Evolutionary conservation across 73 alveolate genomes (phyloP).

Genomic region (Paramecium biaurelia): DNA sequence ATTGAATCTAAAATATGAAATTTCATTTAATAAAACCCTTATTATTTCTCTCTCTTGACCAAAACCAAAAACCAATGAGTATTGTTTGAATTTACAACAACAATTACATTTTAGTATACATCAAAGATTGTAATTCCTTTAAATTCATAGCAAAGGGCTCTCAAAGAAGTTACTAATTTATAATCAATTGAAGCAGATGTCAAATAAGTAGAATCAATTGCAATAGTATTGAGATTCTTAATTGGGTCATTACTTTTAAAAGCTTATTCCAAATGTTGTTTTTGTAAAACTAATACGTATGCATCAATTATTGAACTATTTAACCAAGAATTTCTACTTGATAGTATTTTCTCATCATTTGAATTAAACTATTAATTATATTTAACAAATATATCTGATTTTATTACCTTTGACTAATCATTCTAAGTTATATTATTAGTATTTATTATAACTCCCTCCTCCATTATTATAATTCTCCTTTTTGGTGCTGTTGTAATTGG

Average conservation of each 20-base stretch:
- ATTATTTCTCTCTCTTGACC: background rate
- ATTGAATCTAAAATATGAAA: background rate
- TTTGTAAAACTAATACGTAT: background rate
- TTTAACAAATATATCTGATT: background rate
- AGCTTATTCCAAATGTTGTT: background rate
- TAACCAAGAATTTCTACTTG: background rate
- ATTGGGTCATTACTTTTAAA: background rate
- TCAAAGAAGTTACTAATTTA: background rate
- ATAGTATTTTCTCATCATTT: background rate
- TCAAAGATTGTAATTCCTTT: background rate
- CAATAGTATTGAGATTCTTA: background rate
- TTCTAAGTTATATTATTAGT: background rate
- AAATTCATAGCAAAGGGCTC: background rate
- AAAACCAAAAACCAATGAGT: background rate
- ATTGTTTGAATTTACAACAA: background rate
- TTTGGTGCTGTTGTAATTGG: background rate
- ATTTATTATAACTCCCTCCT: background rate
- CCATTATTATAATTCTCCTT: background rate
- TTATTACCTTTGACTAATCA: background rate
- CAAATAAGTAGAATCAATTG: background rate
- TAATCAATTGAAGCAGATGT: background rate
- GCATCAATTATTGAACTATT: background rate
- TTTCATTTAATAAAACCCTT: background rate
- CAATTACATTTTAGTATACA: background rate
- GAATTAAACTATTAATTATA: background rate